phyloP scores from a whole-genome alignment of 1,139 yeast genomes.

The Suhomyces atakaporum region DNA sequence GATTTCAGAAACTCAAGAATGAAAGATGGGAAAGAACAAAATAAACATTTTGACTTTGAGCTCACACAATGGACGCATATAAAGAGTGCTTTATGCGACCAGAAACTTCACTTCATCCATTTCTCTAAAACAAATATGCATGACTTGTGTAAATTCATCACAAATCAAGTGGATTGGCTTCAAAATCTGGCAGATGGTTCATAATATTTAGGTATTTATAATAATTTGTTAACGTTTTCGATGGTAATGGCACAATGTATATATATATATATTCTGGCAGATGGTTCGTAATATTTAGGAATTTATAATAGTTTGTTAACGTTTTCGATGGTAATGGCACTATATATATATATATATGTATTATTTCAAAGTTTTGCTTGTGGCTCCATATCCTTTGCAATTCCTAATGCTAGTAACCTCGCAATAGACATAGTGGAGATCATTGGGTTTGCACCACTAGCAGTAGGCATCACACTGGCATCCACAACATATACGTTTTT shows the following conservation, averaged over 20 bases:
- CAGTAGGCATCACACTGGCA: constrained; percentile 58
- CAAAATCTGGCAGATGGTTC: neutral
- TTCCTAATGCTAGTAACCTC: constrained; percentile 37
- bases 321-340: no score
- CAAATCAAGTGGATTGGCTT: constrained; percentile 34
- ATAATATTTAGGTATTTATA: no score
- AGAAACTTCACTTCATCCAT: constrained; percentile 29
- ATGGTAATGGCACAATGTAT: no score
- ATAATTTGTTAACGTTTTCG: no score
- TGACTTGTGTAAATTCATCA: constrained; percentile 29
- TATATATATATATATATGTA: neutral
- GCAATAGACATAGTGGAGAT: constrained; percentile 45
- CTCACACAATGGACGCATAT: constrained; percentile 38
- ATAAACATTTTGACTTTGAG: constrained; percentile 31
- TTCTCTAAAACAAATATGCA: constrained; percentile 25
- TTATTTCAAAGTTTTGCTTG: constrained; percentile 28
- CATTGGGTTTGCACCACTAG: constrained; percentile 64
- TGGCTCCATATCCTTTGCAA: constrained; percentile 38
- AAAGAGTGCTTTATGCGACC: constrained; percentile 29
- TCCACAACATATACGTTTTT: constrained; percentile 57
- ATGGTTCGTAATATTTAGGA: no score
- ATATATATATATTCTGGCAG: no score
- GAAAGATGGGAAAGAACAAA: constrained; percentile 7
- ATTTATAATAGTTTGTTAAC: no score
- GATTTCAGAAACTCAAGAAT: constrained; percentile 24